Evolutionary conservation across 176 grass and related monocot genomes (phyloP).

Genomic region (Ensete glaucum): DNA sequence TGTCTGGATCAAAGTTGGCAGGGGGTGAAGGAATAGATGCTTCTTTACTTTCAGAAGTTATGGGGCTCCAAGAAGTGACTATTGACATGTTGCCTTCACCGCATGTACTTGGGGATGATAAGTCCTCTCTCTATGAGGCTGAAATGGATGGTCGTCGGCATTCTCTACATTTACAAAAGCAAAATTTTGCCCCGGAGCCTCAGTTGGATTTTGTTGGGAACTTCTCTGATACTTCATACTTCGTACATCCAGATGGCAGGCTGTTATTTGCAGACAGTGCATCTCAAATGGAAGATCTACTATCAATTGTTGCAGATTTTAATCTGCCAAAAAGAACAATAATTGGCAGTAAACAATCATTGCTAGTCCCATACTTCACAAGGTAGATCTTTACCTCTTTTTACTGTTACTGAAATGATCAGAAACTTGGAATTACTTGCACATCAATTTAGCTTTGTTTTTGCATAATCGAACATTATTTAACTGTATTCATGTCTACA

Average conservation of each 20-base stretch:
- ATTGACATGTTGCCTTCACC: conserved; percentile 28
- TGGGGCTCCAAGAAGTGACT: conserved; percentile 26
- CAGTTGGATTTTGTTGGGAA: conserved; percentile 32
- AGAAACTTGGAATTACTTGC: not conserved
- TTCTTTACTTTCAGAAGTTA: conserved; percentile 46
- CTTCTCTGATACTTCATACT: conserved; percentile 20
- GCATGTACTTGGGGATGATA: conserved; percentile 32
- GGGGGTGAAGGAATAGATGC: conserved; percentile 20
- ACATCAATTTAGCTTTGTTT: not conserved
- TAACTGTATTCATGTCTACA: not conserved
- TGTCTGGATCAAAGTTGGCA: conserved; percentile 31
- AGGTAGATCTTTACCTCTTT: conserved; percentile 33
- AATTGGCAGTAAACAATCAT: conserved; percentile 44
- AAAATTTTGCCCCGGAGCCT: conserved; percentile 36
- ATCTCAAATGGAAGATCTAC: conserved; percentile 46
- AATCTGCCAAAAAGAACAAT: conserved; percentile 32
- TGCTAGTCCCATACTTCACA: conserved; percentile 74
- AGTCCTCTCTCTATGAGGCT: conserved; percentile 37
- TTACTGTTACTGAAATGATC: not conserved
- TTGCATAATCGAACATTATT: not conserved
- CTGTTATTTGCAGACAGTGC: conserved; percentile 42
- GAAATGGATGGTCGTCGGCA: conserved; percentile 28
- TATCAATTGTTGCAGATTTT: conserved; percentile 46
- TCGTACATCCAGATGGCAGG: conserved; percentile 33
- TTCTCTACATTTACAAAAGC: conserved; percentile 29